Conservation (phyloP, 805 yeast species). For the Dipodascopsis tothii region DNA sequence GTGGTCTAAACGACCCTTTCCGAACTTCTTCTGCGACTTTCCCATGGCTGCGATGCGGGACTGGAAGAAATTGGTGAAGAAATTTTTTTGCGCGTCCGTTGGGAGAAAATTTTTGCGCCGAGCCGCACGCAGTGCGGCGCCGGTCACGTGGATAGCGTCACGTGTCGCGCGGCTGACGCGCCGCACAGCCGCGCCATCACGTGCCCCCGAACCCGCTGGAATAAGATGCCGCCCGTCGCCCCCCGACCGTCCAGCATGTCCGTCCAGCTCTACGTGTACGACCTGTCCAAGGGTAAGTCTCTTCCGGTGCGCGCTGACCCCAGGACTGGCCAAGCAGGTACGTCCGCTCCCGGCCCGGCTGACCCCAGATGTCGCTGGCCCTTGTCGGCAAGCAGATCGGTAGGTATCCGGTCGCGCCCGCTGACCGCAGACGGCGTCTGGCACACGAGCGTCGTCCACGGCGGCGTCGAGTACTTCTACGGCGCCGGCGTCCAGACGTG, state of each 20-base stretch:
- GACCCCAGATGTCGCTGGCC: conserved; percentile 34
- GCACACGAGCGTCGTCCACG: conserved; percentile 53
- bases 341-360: background rate
- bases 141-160: too few species aligned
- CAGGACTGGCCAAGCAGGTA: conserved; percentile 49
- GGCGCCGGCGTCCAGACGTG: conserved; percentile 50
- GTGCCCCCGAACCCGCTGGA: too few species aligned
- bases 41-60: too few species aligned
- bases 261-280: conserved; percentile 55
- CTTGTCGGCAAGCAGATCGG: conserved; percentile 41
- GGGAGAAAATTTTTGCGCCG: too few species aligned
- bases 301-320: background rate
- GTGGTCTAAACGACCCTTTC: conserved; percentile 98
- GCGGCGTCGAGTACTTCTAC: conserved; percentile 50
- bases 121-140: too few species aligned
- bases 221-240: too few species aligned
- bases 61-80: too few species aligned
- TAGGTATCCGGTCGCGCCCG: conserved; percentile 17
- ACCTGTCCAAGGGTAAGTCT: conserved; percentile 39
- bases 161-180: too few species aligned
- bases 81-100: too few species aligned
- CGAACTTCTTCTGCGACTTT: conserved; percentile 31
- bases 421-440: conserved; percentile 50
- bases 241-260: too few species aligned
- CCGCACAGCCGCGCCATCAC: too few species aligned